Evolutionary conservation across 164 flowering plant genomes (phyloP), one percentile per base, ranked within the genome.

Genomic region (Magnolia officinalis): DNA sequence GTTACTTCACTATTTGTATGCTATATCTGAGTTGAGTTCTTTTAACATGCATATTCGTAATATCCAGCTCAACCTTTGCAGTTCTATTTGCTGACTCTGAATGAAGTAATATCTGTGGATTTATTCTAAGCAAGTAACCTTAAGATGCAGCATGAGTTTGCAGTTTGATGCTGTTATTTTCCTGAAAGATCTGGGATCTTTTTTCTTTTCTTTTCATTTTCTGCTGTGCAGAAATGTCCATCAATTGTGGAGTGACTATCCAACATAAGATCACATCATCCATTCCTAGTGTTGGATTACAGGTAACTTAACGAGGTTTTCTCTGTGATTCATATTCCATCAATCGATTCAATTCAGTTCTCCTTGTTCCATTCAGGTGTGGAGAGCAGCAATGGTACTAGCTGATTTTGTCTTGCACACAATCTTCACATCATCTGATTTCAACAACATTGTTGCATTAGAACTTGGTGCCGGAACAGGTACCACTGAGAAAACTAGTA

Each of bases 381-480:
- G 99, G 99, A 89, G 80, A 79, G 97, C 98, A 52, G 98, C 92
- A 81, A 58, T 93, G 31, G 81, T 89, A 19, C 81, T 95, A 72
- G 87, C 95, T 76, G 98, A 95, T 87, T 90, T 90, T 78, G 81
- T 93, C 78, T 77, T 91, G 89, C 94, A 93, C 82, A 87, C 79
- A 78, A 83, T 90, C 82, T 86, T 82, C 66, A 83, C 88, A 49
- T 84, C 96, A 58, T 80, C 92, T 5, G 85, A 87, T 10, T 83
- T 92, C 45, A 85, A 88, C 74, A 91, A 88, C 68, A 73, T 88
- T 75, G 83, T 90, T 76, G 82, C 91, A 1, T 59, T 89, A 69
- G 98, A 95, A 80, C 92, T 95, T 79, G 98, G 98, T 50, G 91
- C 97, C 82, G 98, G 98, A 76, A 95, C 98, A 80, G 98, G 98